Conservation (phyloP, 2,329 filamentous ascomycete species). For the Penicillium sp. region DNA sequence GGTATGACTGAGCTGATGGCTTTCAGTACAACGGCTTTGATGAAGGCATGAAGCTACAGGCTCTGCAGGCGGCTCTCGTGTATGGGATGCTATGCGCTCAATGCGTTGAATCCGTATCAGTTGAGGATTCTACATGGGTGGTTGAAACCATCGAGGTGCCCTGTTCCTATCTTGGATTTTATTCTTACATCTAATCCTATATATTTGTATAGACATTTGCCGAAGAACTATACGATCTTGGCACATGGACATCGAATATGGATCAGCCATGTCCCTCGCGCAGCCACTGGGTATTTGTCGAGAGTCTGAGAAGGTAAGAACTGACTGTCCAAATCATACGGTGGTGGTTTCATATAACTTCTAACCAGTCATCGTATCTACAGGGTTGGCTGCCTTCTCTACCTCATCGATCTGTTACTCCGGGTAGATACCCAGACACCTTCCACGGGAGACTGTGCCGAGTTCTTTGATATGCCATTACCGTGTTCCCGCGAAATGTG, state of each 20-base stretch:
- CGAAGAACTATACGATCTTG: background rate
- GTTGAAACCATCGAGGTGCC: background rate
- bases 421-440: constrained; percentile 2
- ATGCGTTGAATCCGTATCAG: background rate
- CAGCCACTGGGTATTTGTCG: constrained; percentile 1
- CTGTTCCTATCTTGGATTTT: background rate
- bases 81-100: background rate
- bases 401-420: constrained; percentile 3
- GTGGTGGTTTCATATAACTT: background rate
- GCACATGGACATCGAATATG: background rate
- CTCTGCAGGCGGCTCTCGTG: background rate
- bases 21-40: background rate
- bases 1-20: background rate
- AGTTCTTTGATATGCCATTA: constrained; percentile 2
- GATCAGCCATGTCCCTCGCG: background rate
- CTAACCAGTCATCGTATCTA: background rate
- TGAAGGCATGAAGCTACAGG: background rate
- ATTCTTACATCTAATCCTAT: background rate
- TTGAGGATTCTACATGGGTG: background rate
- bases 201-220: background rate
- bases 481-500: constrained; percentile 4
- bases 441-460: background rate
- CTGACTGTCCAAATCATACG: background rate
- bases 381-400: constrained; percentile 4
- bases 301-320: constrained; percentile 2